Evolutionary conservation across 352 stramenopile genomes (phyloP).

Genomic region (Plasmopara muralis): DNA sequence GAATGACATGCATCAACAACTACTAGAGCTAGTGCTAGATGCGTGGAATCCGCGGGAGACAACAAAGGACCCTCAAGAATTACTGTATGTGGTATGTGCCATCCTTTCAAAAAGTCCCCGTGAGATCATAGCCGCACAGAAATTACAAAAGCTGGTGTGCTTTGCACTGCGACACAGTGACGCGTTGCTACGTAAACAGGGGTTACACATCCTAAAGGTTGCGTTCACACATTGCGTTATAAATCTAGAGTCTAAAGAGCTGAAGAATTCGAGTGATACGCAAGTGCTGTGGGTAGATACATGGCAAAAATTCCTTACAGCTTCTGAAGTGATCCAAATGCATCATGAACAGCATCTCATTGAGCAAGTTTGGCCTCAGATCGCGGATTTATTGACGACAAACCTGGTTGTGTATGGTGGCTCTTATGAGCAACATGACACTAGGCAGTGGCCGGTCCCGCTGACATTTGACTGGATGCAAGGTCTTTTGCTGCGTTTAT

Average conservation of each 20-base stretch:
- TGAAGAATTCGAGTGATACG: conserved; percentile 7
- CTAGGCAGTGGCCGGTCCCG: conserved; percentile 37
- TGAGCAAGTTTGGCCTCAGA: conserved; percentile 78
- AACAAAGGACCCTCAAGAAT: conserved; percentile 29
- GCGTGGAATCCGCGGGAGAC: conserved; percentile 16
- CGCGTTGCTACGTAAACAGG: conserved; percentile 58
- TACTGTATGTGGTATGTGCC: conserved; percentile 59
- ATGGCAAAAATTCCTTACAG: conserved; percentile 69
- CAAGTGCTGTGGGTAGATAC: conserved; percentile 16
- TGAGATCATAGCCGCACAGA: conserved; percentile 25
- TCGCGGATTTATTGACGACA: conserved; percentile 40
- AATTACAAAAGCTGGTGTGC: conserved; percentile 44
- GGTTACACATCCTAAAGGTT: conserved; percentile 57
- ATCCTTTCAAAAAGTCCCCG: conserved; percentile 41
- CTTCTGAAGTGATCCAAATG: conserved; percentile 77
- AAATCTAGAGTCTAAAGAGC: conserved; percentile 6
- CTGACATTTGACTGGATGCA: conserved; percentile 76
- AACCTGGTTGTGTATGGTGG: conserved; percentile 24
- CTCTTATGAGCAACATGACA: background rate
- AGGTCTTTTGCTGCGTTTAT: conserved; percentile 61
- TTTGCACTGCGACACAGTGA: conserved; percentile 48
- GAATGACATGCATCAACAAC: conserved; percentile 2
- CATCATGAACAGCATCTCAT: conserved; percentile 79
- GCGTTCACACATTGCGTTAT: conserved; percentile 49
- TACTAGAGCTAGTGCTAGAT: conserved; percentile 20